Conservation (phyloP, 345 rosid species). For the Noccaea bulbosa region DNA sequence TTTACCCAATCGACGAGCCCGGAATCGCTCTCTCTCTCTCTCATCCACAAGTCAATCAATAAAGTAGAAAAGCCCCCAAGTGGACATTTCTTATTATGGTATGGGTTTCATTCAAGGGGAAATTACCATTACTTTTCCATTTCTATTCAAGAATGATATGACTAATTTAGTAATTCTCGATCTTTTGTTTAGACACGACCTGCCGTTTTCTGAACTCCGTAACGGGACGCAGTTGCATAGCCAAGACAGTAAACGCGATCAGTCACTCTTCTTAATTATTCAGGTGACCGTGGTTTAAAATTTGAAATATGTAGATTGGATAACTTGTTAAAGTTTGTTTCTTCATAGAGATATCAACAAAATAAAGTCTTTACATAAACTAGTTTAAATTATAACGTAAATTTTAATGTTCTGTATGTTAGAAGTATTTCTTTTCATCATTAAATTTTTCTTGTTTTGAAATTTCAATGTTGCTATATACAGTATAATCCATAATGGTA, state of each 20-base stretch:
- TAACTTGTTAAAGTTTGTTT: not conserved
- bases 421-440: too few relatives aligned
- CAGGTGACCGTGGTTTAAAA: not conserved
- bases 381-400: too few relatives aligned
- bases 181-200: not conserved
- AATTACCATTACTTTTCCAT: not conserved
- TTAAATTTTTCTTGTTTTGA: too few relatives aligned
- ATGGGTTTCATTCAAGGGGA: not conserved
- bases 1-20: constrained; percentile 10
- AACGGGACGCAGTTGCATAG: constrained; percentile 7
- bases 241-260: not conserved
- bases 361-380: not conserved
- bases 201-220: not conserved
- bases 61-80: not conserved
- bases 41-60: constrained; percentile 9
- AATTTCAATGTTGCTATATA: too few relatives aligned
- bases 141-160: not conserved
- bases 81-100: constrained; percentile 21
- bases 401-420: too few relatives aligned
- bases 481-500: not conserved
- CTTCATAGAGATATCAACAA: not conserved
- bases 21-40: not conserved
- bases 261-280: not conserved
- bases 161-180: not conserved
- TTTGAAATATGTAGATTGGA: not conserved